Conservation (phyloP, 2,329 filamentous ascomycete genomes). For the Fusarium napiforme region DNA sequence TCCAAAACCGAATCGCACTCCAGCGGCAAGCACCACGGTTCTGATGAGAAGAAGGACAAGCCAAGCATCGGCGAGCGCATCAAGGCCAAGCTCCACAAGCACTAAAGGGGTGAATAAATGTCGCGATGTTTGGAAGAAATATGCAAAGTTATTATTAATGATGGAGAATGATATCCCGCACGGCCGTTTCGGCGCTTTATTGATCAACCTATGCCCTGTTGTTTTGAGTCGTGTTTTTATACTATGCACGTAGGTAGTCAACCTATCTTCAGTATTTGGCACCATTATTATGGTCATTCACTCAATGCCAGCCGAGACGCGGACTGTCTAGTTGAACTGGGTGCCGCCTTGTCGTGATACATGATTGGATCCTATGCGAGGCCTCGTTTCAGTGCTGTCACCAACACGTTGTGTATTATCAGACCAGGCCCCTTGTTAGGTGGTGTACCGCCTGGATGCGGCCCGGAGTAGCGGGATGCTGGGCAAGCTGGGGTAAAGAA, state of each 20-base stretch:
- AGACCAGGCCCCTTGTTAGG: neutral
- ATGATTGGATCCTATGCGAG: neutral
- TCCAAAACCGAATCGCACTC: slow-evolving; percentile 18
- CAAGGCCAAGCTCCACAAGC: slow-evolving; percentile 74
- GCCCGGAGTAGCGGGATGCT: neutral
- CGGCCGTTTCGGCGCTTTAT: slow-evolving; percentile 4
- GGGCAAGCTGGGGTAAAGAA: slow-evolving; percentile 2
- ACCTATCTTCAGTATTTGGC: neutral
- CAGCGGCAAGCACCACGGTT: slow-evolving; percentile 27
- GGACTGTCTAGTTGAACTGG: neutral
- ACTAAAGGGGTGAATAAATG: slow-evolving; percentile 42
- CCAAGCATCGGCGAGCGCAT: slow-evolving; percentile 70
- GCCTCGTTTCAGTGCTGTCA: neutral
- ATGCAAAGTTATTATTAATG: slow-evolving; percentile 10
- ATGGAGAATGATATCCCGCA: slow-evolving; percentile 34
- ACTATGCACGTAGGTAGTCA: neutral
- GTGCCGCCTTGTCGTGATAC: neutral
- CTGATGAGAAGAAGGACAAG: slow-evolving; percentile 53
- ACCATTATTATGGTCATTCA: neutral
- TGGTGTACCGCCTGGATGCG: neutral
- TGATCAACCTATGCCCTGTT: neutral
- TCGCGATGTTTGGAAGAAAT: neutral
- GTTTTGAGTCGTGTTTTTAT: neutral
- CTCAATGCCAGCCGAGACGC: slow-evolving; percentile 1
- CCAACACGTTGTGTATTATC: neutral